These are phyloP conservation scores for Pseudogymnoascus sp. DNA, from an alignment of 2,329 filamentous ascomycete species.

Conservation along the genomic window DNA sequence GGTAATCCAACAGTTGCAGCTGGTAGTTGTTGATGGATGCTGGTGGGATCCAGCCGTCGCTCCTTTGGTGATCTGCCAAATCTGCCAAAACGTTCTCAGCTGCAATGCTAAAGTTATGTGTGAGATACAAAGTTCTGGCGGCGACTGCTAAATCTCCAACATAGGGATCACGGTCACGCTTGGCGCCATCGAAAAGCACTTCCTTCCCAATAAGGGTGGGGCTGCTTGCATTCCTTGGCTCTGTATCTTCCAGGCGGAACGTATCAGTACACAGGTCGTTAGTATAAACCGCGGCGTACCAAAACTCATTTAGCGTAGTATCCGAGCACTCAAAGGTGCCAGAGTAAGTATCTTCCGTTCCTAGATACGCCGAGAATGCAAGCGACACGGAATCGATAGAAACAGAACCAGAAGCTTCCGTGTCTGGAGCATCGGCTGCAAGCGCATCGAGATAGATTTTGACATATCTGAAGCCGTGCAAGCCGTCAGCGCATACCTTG, in stretches of 20 bases:
- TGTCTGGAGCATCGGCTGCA: constrained; percentile 37
- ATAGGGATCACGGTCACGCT: constrained; percentile 47
- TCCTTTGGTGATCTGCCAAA: constrained; percentile 41
- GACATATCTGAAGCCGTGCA: constrained; percentile 48
- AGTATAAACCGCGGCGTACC: constrained; percentile 47
- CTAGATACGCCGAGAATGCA: constrained; percentile 39
- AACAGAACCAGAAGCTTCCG: constrained; percentile 36
- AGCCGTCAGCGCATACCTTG: constrained; percentile 44
- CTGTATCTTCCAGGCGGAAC: constrained; percentile 42
- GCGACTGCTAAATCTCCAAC: constrained; percentile 45
- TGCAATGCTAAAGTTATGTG: constrained; percentile 36
- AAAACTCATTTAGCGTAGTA: constrained; percentile 41
- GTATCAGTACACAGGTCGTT: constrained; percentile 42
- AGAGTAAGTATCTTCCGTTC: constrained; percentile 41
- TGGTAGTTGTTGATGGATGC: constrained; percentile 38
- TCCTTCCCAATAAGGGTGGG: constrained; percentile 38
- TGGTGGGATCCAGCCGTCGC: constrained; percentile 48
- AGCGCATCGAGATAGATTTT: constrained; percentile 42
- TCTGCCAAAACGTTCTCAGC: constrained; percentile 43
- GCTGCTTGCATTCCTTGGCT: constrained; percentile 39
- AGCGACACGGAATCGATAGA: constrained; percentile 37
- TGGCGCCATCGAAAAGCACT: constrained; percentile 44
- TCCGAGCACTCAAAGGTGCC: constrained; percentile 49
- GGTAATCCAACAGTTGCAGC: constrained; percentile 44
- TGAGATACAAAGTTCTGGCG: constrained; percentile 41